A percentile compares a stretch with the other conserved stretches of the same genome.
Conservation (phyloP, 352 stramenopile species). For the Phytophthora sp. region DNA sequence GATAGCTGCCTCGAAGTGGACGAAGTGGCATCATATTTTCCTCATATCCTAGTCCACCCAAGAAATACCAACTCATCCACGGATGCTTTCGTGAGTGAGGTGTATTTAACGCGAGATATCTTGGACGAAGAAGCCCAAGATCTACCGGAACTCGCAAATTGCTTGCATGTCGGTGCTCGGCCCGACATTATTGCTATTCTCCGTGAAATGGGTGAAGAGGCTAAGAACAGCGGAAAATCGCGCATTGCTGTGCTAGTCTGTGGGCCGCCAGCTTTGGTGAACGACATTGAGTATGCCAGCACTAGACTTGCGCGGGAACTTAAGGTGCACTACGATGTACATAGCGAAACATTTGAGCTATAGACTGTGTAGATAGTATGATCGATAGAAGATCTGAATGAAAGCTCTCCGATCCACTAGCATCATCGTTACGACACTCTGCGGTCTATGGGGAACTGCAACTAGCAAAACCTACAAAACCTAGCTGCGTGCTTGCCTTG, state of each 20-base stretch:
- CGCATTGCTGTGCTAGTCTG: conserved; percentile 55
- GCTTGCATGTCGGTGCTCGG: conserved; percentile 35
- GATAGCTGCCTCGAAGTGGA: conserved; percentile 42
- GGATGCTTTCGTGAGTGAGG: conserved; percentile 37
- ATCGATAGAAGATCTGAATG: not conserved
- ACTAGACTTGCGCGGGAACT: conserved; percentile 28
- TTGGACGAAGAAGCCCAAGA: conserved; percentile 40
- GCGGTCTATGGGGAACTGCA: too few relatives aligned
- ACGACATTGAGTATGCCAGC: conserved; percentile 28
- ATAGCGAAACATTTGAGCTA: conserved; percentile 41
- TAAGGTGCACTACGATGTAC: conserved; percentile 52
- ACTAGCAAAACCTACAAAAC: too few relatives aligned
- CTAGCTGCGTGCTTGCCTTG: too few relatives aligned
- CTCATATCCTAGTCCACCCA: conserved; percentile 34
- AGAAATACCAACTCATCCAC: conserved; percentile 28
- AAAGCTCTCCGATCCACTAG: not conserved
- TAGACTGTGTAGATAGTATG: conserved; percentile 21
- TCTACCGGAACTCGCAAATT: conserved; percentile 36
- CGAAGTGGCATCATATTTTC: conserved; percentile 40
- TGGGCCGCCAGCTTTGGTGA: conserved; percentile 38
- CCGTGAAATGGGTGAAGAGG: conserved; percentile 42
- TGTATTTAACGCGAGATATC: conserved; percentile 34
- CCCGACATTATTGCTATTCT: conserved; percentile 39
- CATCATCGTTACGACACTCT: too few relatives aligned
- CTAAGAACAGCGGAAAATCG: conserved; percentile 29